Percentiles rank a stretch among this genome's conserved stretches.
phyloP scores from a whole-genome alignment of 257 asterid species.

The Verbena officinalis region DNA sequence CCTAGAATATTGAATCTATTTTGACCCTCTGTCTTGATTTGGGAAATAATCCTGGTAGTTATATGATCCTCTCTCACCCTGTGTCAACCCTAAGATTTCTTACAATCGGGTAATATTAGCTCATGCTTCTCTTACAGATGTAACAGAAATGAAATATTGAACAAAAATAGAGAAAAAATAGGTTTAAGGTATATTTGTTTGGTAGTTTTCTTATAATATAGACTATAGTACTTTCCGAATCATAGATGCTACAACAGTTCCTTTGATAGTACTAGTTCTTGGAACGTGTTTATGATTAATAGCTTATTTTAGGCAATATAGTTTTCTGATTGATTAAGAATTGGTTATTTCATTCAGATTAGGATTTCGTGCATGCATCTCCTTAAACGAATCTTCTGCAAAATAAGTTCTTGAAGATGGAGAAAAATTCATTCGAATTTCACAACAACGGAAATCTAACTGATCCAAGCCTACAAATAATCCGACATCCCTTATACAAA shows the following conservation, averaged over 20 bases:
- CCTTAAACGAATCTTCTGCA: not conserved
- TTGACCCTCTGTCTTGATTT: not conserved
- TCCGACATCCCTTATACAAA: constrained; percentile 41
- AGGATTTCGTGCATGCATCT: not conserved
- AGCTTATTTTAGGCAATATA: not conserved
- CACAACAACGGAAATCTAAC: constrained; percentile 44
- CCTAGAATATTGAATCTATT: not conserved
- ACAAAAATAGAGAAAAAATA: no score
- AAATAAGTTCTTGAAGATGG: constrained; percentile 39
- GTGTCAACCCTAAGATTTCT: constrained; percentile 21
- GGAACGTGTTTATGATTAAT: not conserved
- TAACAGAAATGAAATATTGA: no score
- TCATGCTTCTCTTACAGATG: constrained; percentile 10
- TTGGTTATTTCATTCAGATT: not conserved
- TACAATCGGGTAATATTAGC: constrained; percentile 22
- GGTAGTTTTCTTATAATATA: no score
- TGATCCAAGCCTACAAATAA: constrained; percentile 32
- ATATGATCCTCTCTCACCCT: constrained; percentile 38
- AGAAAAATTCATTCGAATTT: constrained; percentile 32
- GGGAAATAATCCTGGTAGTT: constrained; percentile 22
- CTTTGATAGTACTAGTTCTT: not conserved
- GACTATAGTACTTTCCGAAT: not conserved
- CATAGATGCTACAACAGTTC: no score
- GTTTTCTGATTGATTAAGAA: constrained; percentile 24
- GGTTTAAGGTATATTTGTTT: no score